phyloP scores from a whole-genome alignment of 1,139 yeast species.

The Yarrowia galli region DNA sequence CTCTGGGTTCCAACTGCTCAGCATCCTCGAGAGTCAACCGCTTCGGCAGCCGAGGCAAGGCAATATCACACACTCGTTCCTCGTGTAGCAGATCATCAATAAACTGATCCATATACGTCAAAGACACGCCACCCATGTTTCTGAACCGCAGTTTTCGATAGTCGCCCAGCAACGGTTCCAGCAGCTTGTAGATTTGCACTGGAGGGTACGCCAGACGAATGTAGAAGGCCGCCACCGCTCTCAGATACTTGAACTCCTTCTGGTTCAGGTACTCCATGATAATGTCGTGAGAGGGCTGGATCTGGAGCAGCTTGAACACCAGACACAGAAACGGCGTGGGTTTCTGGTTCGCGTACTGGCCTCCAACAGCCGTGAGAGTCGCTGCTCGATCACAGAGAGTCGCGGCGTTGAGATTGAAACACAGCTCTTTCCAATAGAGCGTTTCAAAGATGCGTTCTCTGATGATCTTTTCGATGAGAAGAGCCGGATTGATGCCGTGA shows the following conservation, averaged over 20 bases:
- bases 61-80: conserved; percentile 64
- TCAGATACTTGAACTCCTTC: conserved; percentile 69
- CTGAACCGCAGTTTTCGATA: conserved; percentile 59
- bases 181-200: conserved; percentile 56
- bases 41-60: conserved; percentile 64
- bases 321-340: conserved; percentile 74
- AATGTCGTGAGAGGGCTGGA: conserved; percentile 65
- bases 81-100: conserved; percentile 60
- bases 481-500: conserved; percentile 60
- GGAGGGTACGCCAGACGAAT: conserved; percentile 60
- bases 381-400: conserved; percentile 59
- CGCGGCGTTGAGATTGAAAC: conserved; percentile 65
- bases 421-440: conserved; percentile 69
- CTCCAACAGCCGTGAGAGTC: conserved; percentile 54
- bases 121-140: conserved; percentile 48
- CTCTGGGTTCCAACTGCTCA: conserved; percentile 52
- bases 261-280: conserved; percentile 61
- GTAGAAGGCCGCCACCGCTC: conserved; percentile 66
- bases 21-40: conserved; percentile 54
- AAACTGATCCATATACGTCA: conserved; percentile 65
- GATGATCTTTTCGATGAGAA: conserved; percentile 69
- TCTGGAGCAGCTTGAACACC: conserved; percentile 65
- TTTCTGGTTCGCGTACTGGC: conserved; percentile 59
- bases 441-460: conserved; percentile 74
- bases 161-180: conserved; percentile 65